These are phyloP conservation scores for Hyaloscypha bicolor DNA, from an alignment of 495 filamentous ascomycete genomes.

Conservation along the genomic window DNA sequence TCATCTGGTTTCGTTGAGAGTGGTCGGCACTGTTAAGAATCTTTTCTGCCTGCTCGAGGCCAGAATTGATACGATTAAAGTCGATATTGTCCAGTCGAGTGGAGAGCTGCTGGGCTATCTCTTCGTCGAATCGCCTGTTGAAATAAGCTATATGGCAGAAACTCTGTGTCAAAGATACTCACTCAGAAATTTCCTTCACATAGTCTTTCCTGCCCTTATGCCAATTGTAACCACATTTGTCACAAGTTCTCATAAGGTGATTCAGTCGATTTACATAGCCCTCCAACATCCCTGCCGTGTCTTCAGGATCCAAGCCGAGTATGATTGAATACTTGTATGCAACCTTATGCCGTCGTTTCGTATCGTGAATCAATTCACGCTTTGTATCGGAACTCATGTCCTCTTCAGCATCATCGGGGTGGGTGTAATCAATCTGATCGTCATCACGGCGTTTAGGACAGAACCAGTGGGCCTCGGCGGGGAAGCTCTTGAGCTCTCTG, in stretches of 20 bases:
- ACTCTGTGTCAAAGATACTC: conserved; percentile 24
- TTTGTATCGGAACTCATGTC: conserved; percentile 32
- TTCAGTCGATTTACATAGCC: conserved; percentile 43
- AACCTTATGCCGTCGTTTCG: conserved; percentile 23
- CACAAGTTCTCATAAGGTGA: conserved; percentile 63
- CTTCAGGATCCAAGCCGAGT: conserved; percentile 24
- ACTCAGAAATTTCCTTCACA: conserved; percentile 61
- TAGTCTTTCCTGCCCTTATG: conserved; percentile 70
- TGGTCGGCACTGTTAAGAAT: conserved; percentile 38
- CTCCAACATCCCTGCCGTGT: conserved; percentile 12
- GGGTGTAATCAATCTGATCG: conserved; percentile 38
- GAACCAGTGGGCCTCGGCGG: conserved; percentile 49
- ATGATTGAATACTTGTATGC: conserved; percentile 33
- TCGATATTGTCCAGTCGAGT: conserved; percentile 59
- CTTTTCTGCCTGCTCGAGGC: conserved; percentile 48
- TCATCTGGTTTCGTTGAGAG: conserved; percentile 40
- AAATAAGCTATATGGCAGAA: conserved; percentile 19
- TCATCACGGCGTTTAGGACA: conserved; percentile 51
- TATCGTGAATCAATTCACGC: conserved; percentile 24
- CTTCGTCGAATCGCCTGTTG: conserved; percentile 58
- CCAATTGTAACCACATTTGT: conserved; percentile 78
- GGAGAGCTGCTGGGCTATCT: conserved; percentile 59
- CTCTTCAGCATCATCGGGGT: conserved; percentile 30
- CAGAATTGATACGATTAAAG: conserved; percentile 61
- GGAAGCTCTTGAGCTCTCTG: conserved; percentile 37